Conservation (phyloP, 176 grass and related monocot species). For the Dactylis glomerata region DNA sequence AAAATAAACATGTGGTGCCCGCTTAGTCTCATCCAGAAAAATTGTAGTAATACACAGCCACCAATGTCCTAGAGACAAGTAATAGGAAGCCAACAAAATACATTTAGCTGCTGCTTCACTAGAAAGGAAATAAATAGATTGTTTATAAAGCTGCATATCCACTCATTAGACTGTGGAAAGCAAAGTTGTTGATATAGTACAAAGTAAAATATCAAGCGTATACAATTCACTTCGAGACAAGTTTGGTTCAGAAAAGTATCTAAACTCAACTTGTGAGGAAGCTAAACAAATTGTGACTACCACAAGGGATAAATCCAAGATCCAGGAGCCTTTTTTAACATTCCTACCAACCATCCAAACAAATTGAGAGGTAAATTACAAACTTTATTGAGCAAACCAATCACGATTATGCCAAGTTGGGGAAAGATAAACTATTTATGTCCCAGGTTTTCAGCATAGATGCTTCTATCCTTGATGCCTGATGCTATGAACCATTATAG, state of each 20-base stretch:
- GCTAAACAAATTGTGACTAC: not conserved
- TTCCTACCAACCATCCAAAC: no score
- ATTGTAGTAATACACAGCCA: not conserved
- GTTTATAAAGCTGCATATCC: not conserved
- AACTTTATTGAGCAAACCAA: no score
- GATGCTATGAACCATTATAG: no score
- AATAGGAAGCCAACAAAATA: not conserved
- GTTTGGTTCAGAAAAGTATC: not conserved
- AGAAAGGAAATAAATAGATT: no score
- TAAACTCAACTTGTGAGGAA: not conserved
- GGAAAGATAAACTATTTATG: no score
- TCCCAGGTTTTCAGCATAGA: no score
- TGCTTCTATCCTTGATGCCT: no score
- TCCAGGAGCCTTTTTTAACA: not conserved
- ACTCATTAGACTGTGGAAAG: not conserved
- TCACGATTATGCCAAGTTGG: no score
- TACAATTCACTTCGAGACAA: not conserved
- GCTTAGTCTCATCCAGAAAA: not conserved
- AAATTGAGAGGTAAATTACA: no score
- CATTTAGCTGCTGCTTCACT: not conserved
- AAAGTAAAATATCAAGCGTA: not conserved
- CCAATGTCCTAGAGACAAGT: not conserved
- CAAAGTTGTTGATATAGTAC: not conserved
- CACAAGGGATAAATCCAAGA: not conserved
- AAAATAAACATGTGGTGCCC: not conserved